These are phyloP conservation scores for Paratinospora sagittata DNA, from an alignment of 164 flowering plant species.

Conservation along the genomic window DNA sequence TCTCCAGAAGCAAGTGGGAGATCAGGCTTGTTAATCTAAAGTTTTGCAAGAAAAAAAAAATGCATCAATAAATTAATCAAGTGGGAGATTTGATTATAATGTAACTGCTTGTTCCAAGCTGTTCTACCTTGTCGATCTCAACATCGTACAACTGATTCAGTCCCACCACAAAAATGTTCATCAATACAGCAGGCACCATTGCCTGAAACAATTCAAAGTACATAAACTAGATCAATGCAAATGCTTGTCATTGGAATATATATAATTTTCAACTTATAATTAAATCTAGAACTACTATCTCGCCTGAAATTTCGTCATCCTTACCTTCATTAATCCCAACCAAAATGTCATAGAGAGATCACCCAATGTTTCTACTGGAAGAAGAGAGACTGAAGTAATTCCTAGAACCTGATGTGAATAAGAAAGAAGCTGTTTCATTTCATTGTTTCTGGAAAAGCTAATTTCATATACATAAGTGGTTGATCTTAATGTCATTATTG, in stretches of 20 bases:
- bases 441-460: neutral
- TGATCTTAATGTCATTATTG: too few species aligned
- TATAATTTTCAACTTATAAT: neutral
- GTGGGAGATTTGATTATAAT: neutral
- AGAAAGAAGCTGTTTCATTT: neutral
- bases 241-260: neutral
- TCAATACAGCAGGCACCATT: slow-evolving; percentile 31
- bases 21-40: slow-evolving; percentile 44
- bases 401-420: slow-evolving; percentile 22
- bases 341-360: slow-evolving; percentile 27
- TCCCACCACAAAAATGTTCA: slow-evolving; percentile 43
- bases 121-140: slow-evolving; percentile 42
- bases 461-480: too few species aligned
- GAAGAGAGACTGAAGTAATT: slow-evolving; percentile 38
- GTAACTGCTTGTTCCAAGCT: neutral
- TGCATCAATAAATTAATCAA: neutral
- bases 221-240: neutral
- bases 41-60: neutral
- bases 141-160: slow-evolving; percentile 37
- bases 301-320: neutral
- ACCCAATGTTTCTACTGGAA: slow-evolving; percentile 24
- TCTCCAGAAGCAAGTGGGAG: slow-evolving; percentile 54
- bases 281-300: neutral
- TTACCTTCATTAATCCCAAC: slow-evolving; percentile 32
- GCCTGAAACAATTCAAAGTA: slow-evolving; percentile 27